phyloP scores from a whole-genome alignment of 306 rosid genomes.

The Senna siamea region DNA sequence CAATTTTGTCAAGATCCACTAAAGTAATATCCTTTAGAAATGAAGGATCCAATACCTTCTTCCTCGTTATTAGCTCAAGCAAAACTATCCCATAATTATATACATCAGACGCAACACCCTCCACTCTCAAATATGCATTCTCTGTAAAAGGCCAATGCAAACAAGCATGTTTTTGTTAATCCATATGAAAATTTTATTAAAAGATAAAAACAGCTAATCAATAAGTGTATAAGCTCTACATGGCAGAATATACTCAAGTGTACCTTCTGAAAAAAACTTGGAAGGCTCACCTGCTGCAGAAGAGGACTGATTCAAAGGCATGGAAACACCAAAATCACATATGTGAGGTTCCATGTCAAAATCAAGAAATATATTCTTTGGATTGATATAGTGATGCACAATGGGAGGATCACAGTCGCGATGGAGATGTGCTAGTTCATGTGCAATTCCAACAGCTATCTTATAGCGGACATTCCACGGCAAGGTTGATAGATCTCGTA shows the following conservation, averaged over 20 bases:
- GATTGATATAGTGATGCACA: background rate
- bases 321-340: background rate
- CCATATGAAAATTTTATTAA: background rate
- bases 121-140: constrained; percentile 46
- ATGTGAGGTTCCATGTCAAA: background rate
- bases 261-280: constrained; percentile 36
- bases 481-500: background rate
- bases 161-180: background rate
- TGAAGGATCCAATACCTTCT: constrained; percentile 51
- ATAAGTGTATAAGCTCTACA: constrained; percentile 32
- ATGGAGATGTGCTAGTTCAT: background rate
- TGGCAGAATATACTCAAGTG: constrained; percentile 61
- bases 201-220: background rate
- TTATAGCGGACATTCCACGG: background rate
- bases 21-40: constrained; percentile 40
- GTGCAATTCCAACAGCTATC: background rate
- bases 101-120: constrained; percentile 56
- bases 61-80: constrained; percentile 12
- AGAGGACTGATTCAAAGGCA: background rate
- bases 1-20: constrained; percentile 42
- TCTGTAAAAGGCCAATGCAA: constrained; percentile 39
- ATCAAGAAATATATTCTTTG: background rate
- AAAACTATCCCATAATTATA: constrained; percentile 73
- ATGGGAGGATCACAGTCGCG: background rate
- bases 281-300: background rate